phyloP scores from a whole-genome alignment of 176 grass and related monocot species.

The Tillandsia leiboldiana region DNA sequence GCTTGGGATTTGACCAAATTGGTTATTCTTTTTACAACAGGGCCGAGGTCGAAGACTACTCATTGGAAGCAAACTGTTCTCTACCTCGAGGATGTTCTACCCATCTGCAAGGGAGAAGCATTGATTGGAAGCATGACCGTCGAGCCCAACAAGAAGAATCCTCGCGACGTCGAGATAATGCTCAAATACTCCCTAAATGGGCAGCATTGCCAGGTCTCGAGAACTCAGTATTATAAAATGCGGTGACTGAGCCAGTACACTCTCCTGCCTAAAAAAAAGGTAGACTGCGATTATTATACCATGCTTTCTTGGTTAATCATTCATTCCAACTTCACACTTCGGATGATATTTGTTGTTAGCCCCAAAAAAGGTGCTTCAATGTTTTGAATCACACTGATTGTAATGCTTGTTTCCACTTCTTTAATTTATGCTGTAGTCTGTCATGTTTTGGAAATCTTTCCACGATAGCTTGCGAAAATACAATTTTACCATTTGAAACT shows the following conservation, averaged over 20 bases:
- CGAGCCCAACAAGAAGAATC: conserved; percentile 73
- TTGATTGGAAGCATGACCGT: conserved; percentile 66
- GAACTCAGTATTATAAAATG: conserved; percentile 96
- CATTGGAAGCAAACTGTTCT: conserved; percentile 99
- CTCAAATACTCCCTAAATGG: conserved; percentile 76
- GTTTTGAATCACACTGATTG: no score
- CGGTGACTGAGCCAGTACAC: conserved; percentile 26
- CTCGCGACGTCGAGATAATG: conserved; percentile 76
- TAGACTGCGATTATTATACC: background rate
- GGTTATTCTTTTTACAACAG: conserved; percentile 30
- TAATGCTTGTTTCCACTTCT: no score
- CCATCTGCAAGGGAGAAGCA: conserved; percentile 71
- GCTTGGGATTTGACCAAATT: background rate
- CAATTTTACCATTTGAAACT: no score
- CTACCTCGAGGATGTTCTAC: conserved; percentile 82
- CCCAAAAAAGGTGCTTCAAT: no score
- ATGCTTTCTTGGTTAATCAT: no score
- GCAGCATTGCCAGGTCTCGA: conserved; percentile 42
- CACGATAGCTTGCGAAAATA: no score
- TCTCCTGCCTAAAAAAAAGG: background rate
- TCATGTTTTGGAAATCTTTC: no score
- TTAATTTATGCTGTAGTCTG: no score
- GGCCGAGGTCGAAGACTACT: conserved; percentile 78
- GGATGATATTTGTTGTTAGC: no score
- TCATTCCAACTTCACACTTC: no score